phyloP scores from a whole-genome alignment of 805 yeast species.

The Yarrowia bubula region DNA sequence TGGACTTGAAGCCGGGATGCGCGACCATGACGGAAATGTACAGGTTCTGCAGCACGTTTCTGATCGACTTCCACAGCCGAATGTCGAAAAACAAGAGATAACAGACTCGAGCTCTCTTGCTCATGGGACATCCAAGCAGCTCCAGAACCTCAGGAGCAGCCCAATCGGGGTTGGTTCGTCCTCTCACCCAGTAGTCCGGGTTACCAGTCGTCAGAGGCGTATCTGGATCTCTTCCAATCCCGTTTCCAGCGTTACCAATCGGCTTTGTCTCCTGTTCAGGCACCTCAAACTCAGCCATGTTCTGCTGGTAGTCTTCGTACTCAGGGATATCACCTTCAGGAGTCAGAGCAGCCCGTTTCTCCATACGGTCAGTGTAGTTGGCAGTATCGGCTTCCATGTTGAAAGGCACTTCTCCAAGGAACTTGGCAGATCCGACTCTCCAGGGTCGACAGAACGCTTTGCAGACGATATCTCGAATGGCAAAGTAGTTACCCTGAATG shows the following conservation, averaged over 20 bases:
- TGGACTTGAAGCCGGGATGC: slow-evolving; percentile 52
- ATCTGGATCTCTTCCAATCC: slow-evolving; percentile 5
- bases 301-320: slow-evolving; percentile 21
- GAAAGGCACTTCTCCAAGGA: slow-evolving; percentile 6
- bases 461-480: slow-evolving; percentile 53
- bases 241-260: neutral
- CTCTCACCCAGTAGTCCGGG: slow-evolving; percentile 23
- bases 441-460: slow-evolving; percentile 61
- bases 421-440: slow-evolving; percentile 49
- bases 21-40: slow-evolving; percentile 65
- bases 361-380: slow-evolving; percentile 1
- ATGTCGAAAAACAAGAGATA: slow-evolving; percentile 63
- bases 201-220: slow-evolving; percentile 16
- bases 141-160: slow-evolving; percentile 15
- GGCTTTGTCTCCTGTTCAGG: slow-evolving; percentile 5
- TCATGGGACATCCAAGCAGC: slow-evolving; percentile 23
- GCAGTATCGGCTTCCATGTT: neutral
- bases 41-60: slow-evolving; percentile 59
- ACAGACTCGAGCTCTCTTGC: slow-evolving; percentile 47
- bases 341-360: slow-evolving; percentile 16
- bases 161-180: slow-evolving; percentile 1
- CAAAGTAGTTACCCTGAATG: slow-evolving; percentile 49
- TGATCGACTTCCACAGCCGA: slow-evolving; percentile 64
- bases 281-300: slow-evolving; percentile 1
- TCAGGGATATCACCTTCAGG: slow-evolving; percentile 22